Conservation (phyloP, 345 rosid genomes). For the Populus pruinosa region DNA sequence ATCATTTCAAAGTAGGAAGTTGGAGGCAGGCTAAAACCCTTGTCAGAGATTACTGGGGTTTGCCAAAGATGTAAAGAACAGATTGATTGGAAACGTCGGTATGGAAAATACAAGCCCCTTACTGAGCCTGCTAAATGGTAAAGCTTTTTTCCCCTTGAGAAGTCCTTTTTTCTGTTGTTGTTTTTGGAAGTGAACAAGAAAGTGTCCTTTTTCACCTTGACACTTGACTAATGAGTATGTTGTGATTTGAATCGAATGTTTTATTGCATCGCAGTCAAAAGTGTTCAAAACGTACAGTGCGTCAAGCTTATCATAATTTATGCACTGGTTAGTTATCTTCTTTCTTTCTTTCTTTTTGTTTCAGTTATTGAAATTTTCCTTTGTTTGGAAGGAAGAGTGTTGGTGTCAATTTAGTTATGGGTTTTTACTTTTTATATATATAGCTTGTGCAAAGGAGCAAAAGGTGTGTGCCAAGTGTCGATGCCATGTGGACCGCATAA, state of each 20-base stretch:
- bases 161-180: background rate
- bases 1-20: constrained; percentile 45
- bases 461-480: constrained; percentile 88
- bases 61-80: constrained; percentile 82
- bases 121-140: constrained; percentile 87
- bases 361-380: background rate
- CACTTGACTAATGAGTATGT: background rate
- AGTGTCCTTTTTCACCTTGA: background rate
- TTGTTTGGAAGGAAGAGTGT: background rate
- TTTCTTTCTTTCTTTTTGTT: constrained; percentile 6
- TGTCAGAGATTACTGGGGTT: constrained; percentile 80
- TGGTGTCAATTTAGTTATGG: background rate
- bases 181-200: background rate
- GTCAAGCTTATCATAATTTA: constrained; percentile 93
- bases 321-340: constrained; percentile 62
- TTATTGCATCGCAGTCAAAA: constrained; percentile 37
- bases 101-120: constrained; percentile 83
- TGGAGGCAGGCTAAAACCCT: constrained; percentile 66
- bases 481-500: constrained; percentile 39
- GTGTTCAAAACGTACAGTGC: constrained; percentile 78
- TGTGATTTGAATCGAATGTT: background rate
- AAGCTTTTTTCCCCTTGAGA: background rate
- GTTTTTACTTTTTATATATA: background rate
- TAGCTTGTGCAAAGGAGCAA: constrained; percentile 96
- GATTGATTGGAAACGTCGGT: constrained; percentile 93